Conservation (phyloP, 805 yeast species). For the Cyberlindnera euphorbiae region DNA sequence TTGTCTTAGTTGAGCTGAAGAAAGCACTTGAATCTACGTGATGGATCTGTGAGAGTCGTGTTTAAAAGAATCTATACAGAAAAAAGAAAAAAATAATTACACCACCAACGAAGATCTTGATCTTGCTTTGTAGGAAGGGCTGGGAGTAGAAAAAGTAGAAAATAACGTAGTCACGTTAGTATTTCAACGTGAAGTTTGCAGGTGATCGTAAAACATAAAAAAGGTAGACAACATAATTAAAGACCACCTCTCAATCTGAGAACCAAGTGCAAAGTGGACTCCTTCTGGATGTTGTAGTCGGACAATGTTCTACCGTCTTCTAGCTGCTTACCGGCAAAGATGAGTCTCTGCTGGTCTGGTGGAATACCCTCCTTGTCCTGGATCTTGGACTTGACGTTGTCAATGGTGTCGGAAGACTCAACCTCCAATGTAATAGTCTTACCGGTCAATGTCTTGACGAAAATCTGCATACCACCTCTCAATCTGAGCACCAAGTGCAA, state of each 20-base stretch:
- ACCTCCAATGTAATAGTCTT: conserved; percentile 94
- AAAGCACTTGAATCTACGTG: conserved; percentile 7
- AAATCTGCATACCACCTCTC: conserved; percentile 90
- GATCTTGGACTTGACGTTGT: conserved; percentile 89
- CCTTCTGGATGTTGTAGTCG: conserved; percentile 93
- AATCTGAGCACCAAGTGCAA: conserved; percentile 79
- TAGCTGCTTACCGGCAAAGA: conserved; percentile 92
- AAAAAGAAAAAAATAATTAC: too few relatives aligned
- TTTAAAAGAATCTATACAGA: too few relatives aligned
- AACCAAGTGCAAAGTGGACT: conserved; percentile 79
- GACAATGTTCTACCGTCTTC: conserved; percentile 93
- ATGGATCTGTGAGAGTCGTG: too few relatives aligned
- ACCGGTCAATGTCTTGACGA: conserved; percentile 96
- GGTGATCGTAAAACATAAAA: too few relatives aligned
- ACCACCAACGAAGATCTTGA: too few relatives aligned
- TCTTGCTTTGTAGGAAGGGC: too few relatives aligned
- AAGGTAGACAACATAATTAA: too few relatives aligned
- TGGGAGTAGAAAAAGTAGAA: too few relatives aligned
- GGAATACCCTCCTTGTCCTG: conserved; percentile 99
- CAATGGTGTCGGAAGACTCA: conserved; percentile 92
- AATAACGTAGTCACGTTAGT: too few relatives aligned
- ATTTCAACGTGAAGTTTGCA: too few relatives aligned
- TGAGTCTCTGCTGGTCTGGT: conserved; percentile 95
- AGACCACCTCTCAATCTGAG: conserved; percentile 73
- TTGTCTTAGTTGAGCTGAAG: conserved; percentile 35